These are phyloP conservation scores for Purshia tridentata DNA, from an alignment of 306 rosid species.

Conservation along the genomic window DNA sequence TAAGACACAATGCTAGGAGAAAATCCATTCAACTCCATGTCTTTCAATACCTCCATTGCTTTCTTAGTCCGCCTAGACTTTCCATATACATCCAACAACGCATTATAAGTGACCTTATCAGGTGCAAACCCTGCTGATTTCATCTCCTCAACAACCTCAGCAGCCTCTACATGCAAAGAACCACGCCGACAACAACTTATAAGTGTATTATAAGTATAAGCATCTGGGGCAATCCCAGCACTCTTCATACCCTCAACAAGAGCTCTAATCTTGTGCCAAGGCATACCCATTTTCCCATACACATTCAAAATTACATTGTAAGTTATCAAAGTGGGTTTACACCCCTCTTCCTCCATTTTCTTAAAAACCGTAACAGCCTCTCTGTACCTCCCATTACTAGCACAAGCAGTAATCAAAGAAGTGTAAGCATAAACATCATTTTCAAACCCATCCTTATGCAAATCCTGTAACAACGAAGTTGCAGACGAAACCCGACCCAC, in stretches of 20 bases:
- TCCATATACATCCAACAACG: slow-evolving; percentile 86
- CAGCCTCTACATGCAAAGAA: slow-evolving; percentile 70
- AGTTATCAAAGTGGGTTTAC: slow-evolving; percentile 67
- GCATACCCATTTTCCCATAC: slow-evolving; percentile 91
- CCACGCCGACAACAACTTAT: slow-evolving; percentile 76
- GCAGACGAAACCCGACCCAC: slow-evolving; percentile 61
- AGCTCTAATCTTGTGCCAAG: slow-evolving; percentile 62
- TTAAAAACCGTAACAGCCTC: slow-evolving; percentile 68
- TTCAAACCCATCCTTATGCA: slow-evolving; percentile 49
- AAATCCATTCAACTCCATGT: slow-evolving; percentile 75
- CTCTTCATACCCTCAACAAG: slow-evolving; percentile 58
- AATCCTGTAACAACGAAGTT: slow-evolving; percentile 45
- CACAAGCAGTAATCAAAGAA: slow-evolving; percentile 68
- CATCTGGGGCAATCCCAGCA: slow-evolving; percentile 66
- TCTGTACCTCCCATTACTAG: slow-evolving; percentile 61
- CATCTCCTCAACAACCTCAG: slow-evolving; percentile 56
- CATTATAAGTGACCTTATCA: slow-evolving; percentile 79
- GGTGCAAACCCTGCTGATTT: slow-evolving; percentile 57
- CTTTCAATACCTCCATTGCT: slow-evolving; percentile 74
- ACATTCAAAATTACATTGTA: slow-evolving; percentile 76
- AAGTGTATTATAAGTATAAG: slow-evolving; percentile 78
- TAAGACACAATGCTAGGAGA: slow-evolving; percentile 61
- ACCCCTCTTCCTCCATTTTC: slow-evolving; percentile 74
- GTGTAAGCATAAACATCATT: slow-evolving; percentile 84
- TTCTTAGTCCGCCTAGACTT: slow-evolving; percentile 75